Evolutionary conservation across 371 early-diverging fungal species (phyloP).

Genomic region (Syncephalastrum racemosum): DNA sequence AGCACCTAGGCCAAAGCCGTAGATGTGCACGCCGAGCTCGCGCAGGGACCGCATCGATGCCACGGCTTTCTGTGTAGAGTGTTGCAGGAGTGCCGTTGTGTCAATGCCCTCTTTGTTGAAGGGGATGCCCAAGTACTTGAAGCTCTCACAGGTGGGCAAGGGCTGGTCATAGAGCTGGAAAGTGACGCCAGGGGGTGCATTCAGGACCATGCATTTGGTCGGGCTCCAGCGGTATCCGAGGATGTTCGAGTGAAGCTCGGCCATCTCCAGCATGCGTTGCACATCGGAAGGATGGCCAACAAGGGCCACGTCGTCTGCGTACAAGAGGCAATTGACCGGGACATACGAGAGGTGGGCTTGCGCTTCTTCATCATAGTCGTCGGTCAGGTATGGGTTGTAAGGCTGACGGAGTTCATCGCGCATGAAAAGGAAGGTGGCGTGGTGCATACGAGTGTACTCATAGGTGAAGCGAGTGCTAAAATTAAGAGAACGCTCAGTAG

Average conservation of each 20-base stretch:
- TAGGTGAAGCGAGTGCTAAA: neutral
- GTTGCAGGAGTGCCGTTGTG: neutral
- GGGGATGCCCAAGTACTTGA: constrained; percentile 13
- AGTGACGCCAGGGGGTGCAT: constrained; percentile 2
- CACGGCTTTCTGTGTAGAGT: neutral
- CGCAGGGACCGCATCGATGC: constrained; percentile 9
- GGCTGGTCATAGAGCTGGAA: constrained; percentile 2
- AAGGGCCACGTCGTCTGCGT: constrained; percentile 33
- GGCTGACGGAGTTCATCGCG: neutral
- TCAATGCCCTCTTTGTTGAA: constrained; percentile 14
- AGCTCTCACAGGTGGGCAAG: neutral
- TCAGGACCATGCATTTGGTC: constrained; percentile 25
- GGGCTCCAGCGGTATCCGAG: constrained; percentile 32
- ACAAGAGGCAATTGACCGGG: constrained; percentile 24
- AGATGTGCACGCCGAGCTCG: constrained; percentile 1
- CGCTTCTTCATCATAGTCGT: neutral
- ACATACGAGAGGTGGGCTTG: neutral
- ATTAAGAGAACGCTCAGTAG: too few species aligned
- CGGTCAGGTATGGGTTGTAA: neutral
- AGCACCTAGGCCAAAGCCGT: constrained; percentile 4
- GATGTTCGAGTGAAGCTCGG: constrained; percentile 13
- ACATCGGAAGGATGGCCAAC: constrained; percentile 16
- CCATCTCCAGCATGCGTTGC: constrained; percentile 13
- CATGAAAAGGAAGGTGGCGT: neutral
- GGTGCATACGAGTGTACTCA: neutral